Evolutionary conservation across 768 basidiomycete genomes (phyloP), one percentile per base, ranked within the genome.

Genomic region (Collybiopsis confluens): DNA sequence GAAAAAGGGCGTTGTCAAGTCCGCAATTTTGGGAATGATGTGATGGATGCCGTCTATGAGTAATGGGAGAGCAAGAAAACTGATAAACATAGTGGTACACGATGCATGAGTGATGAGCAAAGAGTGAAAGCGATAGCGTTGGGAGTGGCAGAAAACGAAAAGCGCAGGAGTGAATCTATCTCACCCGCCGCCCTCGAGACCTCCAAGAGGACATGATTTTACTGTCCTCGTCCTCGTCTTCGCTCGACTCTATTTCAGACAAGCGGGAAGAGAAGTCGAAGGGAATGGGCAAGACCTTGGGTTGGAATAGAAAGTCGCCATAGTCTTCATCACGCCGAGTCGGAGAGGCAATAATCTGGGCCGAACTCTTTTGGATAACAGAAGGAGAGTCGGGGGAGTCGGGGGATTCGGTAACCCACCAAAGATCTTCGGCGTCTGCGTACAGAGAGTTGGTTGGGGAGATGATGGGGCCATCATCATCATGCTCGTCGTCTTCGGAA

Each of bases 381-480:
- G 33, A 9, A 13, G 47, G 37, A 16, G 45, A 46, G 16, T 16
- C 30, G 23, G 35, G 23, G 7, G 47, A 48, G 20, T 11, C 20
- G 23, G 35, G 33, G 7, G 47, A 48, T 13, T 48, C 47, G 9
- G 47, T 48, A 5, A 37, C 21, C 47, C 47, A 48, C 47, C 47
- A 48, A 8, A 21, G 15, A 15, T 23, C 47, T 9, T 48, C 35
- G 0, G 2, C 16, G 13, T 48, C 47, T 4, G 35, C 47, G 20
- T 20, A 38, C 1, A 21, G 23, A 48, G 47, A 48, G 44, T 45
- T 18, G 23, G n/a, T 28, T 11, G 44, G 27, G 3, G 44, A 45
- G n/a, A 46, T 10, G 33, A 18, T 26, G 7, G 44, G 44, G n/a
- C 44, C 15, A 13, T 9, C 7, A 13, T 9, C 7, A 5, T 30